Base-by-base conservation (phyloP, 768 basidiomycete species). In the Paxillus involutus region DNA sequence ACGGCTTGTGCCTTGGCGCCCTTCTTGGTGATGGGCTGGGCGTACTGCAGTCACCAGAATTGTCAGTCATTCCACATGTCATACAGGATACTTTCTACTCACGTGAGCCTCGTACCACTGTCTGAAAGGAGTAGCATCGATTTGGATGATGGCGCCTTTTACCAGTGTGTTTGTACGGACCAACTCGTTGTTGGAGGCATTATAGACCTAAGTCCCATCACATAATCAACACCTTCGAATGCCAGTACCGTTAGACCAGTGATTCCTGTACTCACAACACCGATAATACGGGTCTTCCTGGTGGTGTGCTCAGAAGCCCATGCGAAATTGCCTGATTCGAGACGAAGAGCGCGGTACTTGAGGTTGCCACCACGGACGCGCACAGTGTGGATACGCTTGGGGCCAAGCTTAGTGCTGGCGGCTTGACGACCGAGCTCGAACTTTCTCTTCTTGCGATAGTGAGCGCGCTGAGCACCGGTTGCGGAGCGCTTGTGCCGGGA, bases 381-480 rank as follows among this genome's bases (percentile, higher is more conserved):
- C 59, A 99, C 94, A 51, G 85, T 83, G 79, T 98, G 97, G 66
- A 99, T 78, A 57, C 97, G 91, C 81, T 98, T 98, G 51, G 88
- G 69, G 47, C 97, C 95, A 61, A 99, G 86, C 81, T 92, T 98
- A 71, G 97, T 99, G 83, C 79, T 94, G 63, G 97, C 97, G 54
- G 97, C 80, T 73, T 98, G 97, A 72, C 97, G 94, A 72, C 96
- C 97, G 68, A 98, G 87, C 83, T 99, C 97, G 78, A 98, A 98
- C 81, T 98, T 98, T 88, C 97, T 88, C 92, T 98, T 99, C 85
- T 99, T 99, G 83, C 96, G 93, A 80, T 94, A 96, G 79, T 89
- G 86, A 65, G 94, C 86, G 66, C 90, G 88, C 76, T 94, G 90
- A 56, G 90, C 92, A 68, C 92, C 96, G 46, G 93, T 88, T 65